Base-by-base conservation (phyloP, 2,329 filamentous ascomycete species). In the Laburnicola sp. region DNA sequence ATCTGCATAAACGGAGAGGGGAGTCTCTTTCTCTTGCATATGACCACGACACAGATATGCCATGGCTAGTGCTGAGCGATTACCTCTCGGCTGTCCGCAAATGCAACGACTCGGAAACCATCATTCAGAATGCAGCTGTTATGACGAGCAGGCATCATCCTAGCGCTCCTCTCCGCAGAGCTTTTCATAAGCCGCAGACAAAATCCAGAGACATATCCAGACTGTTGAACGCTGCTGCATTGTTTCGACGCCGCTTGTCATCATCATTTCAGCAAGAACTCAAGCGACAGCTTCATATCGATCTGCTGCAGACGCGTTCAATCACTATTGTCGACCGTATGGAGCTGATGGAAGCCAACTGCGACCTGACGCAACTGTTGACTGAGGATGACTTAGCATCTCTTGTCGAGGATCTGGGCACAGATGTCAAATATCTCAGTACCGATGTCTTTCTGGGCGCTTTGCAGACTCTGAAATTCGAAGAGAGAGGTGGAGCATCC, bases 41-140 rank as follows among this genome's bases (percentile, higher is more conserved):
- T 48, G 94, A 97, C 64, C 72, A 81, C 0, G 80, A 83, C 41
- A 80, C 82, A 7, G 86, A 87, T 43, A 82, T 92, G 76, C 83
- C 90, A 1, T 97, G 91, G 91, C 81, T 95, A 40, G 80, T 96
- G 3, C 87, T 91, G 63, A 86, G 92, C 1, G 92, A 97, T 72
- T 85, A 87, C 28, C 78, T 95, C 42, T 88, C 89, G 3, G 85
- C 88, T 2, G 81, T 97, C 45, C 82, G 93, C 55, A 84, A 87
- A 63, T 96, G 89, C 74, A 94, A 86, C 69, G 79, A 82, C 41
- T 76, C 93, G 11, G 94, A 99, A 71, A 77, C 85, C 4, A 79
- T 96, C 8, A 82, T 82, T 57, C 81, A 92, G 63, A 97, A 96
- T 61, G 69, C 74, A 30, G 65, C 74, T 22, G 72, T 74, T 6